A percentile compares a stretch with the other conserved stretches of the same genome.
Evolutionary conservation across 805 yeast species (phyloP).

Genomic region (Blastobotrys terrestris): DNA sequence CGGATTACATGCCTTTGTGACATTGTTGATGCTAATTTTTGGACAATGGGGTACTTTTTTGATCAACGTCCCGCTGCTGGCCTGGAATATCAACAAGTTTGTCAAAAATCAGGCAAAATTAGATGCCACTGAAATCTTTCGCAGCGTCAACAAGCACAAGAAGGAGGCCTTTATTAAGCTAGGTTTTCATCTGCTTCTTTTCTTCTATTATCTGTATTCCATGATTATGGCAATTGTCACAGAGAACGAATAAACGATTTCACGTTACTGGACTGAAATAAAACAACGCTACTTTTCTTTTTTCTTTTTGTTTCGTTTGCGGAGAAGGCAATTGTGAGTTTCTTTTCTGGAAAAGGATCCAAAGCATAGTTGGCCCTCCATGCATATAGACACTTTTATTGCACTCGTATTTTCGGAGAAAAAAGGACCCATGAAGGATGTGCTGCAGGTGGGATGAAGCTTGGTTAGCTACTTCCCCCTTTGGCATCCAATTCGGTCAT

Average conservation of each 20-base stretch:
- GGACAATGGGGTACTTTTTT: constrained; percentile 92
- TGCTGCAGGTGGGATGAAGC: no score
- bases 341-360: no score
- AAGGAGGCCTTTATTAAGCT: constrained; percentile 83
- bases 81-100: constrained; percentile 74
- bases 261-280: no score
- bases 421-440: no score
- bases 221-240: constrained; percentile 90
- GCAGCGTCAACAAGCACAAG: constrained; percentile 88
- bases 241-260: constrained; percentile 36
- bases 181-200: constrained; percentile 84
- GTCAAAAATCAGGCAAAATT: constrained; percentile 73
- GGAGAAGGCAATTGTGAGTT: no score
- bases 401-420: no score
- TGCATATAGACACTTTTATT: no score
- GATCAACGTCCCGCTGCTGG: constrained; percentile 77
- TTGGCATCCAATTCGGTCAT: no score
- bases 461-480: no score
- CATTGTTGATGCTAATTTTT: constrained; percentile 66
- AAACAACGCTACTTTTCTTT: no score
- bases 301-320: no score
- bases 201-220: constrained; percentile 91
- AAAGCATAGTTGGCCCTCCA: no score
- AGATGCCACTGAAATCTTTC: constrained; percentile 96
- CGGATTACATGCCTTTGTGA: constrained; percentile 57